Evolutionary conservation across 2,329 filamentous ascomycete genomes (phyloP).

Genomic region (Paecilomyces niveus): DNA sequence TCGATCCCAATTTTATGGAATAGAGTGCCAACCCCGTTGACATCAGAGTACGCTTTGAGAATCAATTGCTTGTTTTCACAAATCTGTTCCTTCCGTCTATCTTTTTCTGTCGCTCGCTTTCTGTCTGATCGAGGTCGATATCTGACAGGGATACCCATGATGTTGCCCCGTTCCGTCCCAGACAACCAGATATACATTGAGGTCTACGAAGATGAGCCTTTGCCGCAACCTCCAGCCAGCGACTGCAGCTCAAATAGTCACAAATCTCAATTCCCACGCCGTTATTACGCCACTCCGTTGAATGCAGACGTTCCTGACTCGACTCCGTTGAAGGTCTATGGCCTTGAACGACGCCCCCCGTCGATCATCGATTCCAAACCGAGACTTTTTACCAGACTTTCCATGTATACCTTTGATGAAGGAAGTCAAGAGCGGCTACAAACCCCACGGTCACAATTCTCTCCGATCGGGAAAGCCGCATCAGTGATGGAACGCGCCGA

Average conservation of each 20-base stretch:
- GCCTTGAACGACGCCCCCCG: conserved; percentile 25
- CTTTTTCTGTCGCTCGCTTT: background rate
- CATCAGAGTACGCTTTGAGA: background rate
- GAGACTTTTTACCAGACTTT: conserved; percentile 23
- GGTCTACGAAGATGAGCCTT: background rate
- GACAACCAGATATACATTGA: background rate
- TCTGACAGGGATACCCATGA: background rate
- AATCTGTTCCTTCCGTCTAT: background rate
- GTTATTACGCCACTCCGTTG: conserved; percentile 28
- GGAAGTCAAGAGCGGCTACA: background rate
- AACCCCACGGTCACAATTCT: background rate
- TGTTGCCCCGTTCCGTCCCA: background rate
- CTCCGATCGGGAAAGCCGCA: background rate
- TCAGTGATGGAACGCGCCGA: background rate
- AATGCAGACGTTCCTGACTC: conserved; percentile 19
- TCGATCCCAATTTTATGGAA: background rate
- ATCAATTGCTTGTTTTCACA: background rate
- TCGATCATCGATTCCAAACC: conserved; percentile 21
- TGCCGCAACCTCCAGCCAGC: background rate
- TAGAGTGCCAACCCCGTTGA: background rate
- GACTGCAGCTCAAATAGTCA: background rate
- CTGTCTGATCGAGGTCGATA: background rate
- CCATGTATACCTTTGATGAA: conserved; percentile 23
- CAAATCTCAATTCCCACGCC: conserved; percentile 1
- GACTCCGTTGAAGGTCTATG: conserved; percentile 26